Percentiles rank a stretch among this genome's conserved stretches.
Conservation (phyloP, 352 stramenopile species). For the Discostella stelligera region DNA sequence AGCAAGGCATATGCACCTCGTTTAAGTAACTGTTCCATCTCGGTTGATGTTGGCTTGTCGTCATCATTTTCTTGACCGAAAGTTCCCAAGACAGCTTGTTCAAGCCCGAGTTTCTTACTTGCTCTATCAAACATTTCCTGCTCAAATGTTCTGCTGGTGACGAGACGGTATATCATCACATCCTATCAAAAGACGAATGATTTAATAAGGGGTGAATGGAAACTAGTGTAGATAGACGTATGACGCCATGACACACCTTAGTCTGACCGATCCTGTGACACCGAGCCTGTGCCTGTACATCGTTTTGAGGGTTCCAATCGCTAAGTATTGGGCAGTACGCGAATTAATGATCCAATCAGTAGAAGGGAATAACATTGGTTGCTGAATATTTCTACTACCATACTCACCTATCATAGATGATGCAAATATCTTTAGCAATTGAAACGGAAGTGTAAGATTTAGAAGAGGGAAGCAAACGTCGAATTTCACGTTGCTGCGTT, state of each 20-base stretch:
- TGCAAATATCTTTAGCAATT: conserved; percentile 50
- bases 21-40: conserved; percentile 99
- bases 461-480: not conserved
- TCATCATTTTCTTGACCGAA: conserved; percentile 93
- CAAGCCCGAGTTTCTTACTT: conserved; percentile 97
- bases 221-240: not conserved
- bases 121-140: conserved; percentile 99
- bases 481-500: not conserved
- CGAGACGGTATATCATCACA: conserved; percentile 98
- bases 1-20: conserved; percentile 96
- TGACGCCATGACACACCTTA: conserved; percentile 69
- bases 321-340: conserved; percentile 95
- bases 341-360: too few relatives aligned
- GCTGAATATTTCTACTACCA: conserved; percentile 45
- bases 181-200: conserved; percentile 58
- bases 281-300: conserved; percentile 93
- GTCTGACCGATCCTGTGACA: conserved; percentile 99
- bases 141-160: conserved; percentile 99
- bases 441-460: not conserved
- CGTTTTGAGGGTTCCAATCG: conserved; percentile 99
- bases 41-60: conserved; percentile 87
- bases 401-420: conserved; percentile 80
- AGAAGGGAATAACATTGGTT: too few relatives aligned
- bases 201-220: not conserved
- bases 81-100: conserved; percentile 97